Evolutionary conservation across 441 rosid species (phyloP), one percentile per base, ranked within the genome.

Genomic region (Erodium trifolium): DNA sequence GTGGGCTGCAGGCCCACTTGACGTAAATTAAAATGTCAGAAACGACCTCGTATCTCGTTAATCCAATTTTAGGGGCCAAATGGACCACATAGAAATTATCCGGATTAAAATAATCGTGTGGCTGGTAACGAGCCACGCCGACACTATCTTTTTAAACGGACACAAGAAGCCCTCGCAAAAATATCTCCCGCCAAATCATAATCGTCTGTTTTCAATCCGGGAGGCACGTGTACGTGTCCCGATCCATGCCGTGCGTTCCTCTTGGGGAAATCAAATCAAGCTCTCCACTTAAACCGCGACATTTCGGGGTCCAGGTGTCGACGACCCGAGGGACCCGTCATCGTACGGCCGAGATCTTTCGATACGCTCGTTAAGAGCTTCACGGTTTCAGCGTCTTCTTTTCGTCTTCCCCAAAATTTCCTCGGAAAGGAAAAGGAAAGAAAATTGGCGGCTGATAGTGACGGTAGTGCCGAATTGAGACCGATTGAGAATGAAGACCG

Each of bases 341-440:
- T 70, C 68, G 49, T 34, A 51, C 68, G 68, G 68, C 10, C 47
- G 66, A 51, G 59, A 31, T 62, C 8, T 17, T 17, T 11, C 45
- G 35, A 4, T 43, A 1, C 23, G 57, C 37, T 1, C 53, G 14
- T 3, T 11, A 4, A 4, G 9, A 3, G 34, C 3, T 0, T 9
- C 45, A 1, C 14, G 3, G 19, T 7, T 16, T n/a, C 27, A 69
- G 16, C 4, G 34, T 18, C 16, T 62, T 34, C 13, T 0, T 3
- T 4, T 1, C 1, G 18, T 0, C 12, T 18, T 19, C 17, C 34
- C 71, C 5, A 13, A 10, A n/a, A 17, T 55, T 59, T 6, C 18
- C 55, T 8, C 67, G 1, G 35, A 60, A 18, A 10, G 2, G 27
- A 23, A 16, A 13, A 5, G 63, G 4, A 57, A 13, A 13, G 31